Evolutionary conservation across 345 rosid species (phyloP).

Genomic region (Heritiera fomes): DNA sequence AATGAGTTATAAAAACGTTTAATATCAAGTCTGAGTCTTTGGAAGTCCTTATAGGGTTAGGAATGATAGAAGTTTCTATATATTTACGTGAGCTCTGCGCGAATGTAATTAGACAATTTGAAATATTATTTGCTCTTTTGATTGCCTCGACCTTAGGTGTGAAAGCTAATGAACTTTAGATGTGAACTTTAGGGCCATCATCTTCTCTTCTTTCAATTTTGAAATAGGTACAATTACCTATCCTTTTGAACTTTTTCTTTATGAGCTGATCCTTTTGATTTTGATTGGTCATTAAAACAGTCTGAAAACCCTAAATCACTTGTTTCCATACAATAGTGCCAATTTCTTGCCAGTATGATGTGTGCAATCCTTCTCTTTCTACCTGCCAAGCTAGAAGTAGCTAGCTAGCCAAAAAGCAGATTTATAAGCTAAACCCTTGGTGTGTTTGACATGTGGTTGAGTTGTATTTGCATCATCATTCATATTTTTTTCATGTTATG

Average conservation of each 20-base stretch:
- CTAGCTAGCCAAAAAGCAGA: background rate
- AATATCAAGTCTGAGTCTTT: background rate
- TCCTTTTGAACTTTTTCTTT: too few species aligned
- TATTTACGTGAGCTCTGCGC: background rate
- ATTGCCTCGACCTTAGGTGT: background rate
- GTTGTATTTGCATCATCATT: background rate
- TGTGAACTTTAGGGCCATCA: background rate
- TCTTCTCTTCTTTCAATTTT: background rate
- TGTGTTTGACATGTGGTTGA: background rate
- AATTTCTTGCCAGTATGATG: background rate
- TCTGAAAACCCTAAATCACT: background rate
- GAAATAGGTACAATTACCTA: too few species aligned
- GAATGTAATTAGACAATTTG: background rate
- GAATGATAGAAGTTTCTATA: background rate
- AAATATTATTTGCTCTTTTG: background rate
- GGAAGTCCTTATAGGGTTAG: background rate
- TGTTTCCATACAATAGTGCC: background rate
- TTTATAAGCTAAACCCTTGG: background rate
- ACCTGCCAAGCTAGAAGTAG: background rate
- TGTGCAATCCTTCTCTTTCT: background rate
- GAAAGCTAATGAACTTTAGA: background rate
- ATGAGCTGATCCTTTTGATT: too few species aligned
- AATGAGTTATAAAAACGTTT: background rate
- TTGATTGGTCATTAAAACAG: too few species aligned
- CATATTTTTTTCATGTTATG: constrained; percentile 15